phyloP scores from a whole-genome alignment of 768 basidiomycete genomes.

The Flagelloscypha sp. region DNA sequence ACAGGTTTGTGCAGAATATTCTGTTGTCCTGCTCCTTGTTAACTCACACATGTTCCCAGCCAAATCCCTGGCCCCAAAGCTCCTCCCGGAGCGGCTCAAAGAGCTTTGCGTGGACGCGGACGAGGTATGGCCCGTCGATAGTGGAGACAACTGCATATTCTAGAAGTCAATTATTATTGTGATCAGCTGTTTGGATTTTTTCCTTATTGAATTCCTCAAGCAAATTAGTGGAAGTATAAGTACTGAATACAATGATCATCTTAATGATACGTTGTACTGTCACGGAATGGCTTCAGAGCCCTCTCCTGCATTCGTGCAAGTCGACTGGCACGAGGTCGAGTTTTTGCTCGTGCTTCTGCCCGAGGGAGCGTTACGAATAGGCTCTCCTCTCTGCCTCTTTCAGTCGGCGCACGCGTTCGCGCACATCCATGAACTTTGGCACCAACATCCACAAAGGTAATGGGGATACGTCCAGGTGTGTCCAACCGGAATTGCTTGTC shows the following conservation, averaged over 20 bases:
- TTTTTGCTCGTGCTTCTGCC: too few relatives aligned
- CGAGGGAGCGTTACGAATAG: too few relatives aligned
- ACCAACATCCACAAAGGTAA: slow-evolving; percentile 71
- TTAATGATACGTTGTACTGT: too few relatives aligned
- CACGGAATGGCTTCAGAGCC: too few relatives aligned
- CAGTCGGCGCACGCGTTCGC: slow-evolving; percentile 43
- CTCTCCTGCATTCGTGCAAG: too few relatives aligned
- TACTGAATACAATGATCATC: too few relatives aligned
- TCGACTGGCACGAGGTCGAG: too few relatives aligned
- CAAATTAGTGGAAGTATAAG: too few relatives aligned
- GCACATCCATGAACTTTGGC: slow-evolving; percentile 55
- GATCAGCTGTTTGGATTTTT: too few relatives aligned
- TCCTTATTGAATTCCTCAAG: too few relatives aligned
- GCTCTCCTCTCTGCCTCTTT: slow-evolving; percentile 42
- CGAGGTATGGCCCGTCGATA: slow-evolving; percentile 74
- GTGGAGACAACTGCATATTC: too few relatives aligned
- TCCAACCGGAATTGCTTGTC: slow-evolving; percentile 27
- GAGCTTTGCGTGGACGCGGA: slow-evolving; percentile 80
- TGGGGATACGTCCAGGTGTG: slow-evolving; percentile 40
- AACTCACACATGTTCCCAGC: slow-evolving; percentile 32
- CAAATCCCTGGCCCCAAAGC: slow-evolving; percentile 79
- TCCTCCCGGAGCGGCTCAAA: slow-evolving; percentile 84
- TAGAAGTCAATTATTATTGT: too few relatives aligned
- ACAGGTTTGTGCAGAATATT: slow-evolving; percentile 45
- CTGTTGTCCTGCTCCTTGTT: slow-evolving; percentile 3